Evolutionary conservation across 805 yeast genomes (phyloP).

Genomic region (Spathaspora passalidarum): DNA sequence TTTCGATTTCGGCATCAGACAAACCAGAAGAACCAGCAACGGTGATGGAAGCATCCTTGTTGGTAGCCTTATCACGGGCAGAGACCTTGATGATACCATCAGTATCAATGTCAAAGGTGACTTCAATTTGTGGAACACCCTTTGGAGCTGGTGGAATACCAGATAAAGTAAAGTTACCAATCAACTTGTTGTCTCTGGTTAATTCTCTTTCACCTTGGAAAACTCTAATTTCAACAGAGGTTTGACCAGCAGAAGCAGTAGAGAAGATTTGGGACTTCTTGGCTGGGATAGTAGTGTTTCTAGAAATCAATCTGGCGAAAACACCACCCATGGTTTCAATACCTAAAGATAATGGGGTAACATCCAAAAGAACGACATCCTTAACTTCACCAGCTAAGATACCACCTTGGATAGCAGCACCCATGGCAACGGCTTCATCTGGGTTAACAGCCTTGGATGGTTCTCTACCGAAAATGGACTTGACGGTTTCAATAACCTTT

Average conservation of each 20-base stretch:
- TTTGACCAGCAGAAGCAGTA: constrained; percentile 94
- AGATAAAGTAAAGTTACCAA: constrained; percentile 92
- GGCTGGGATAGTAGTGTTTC: constrained; percentile 96
- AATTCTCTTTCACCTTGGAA: constrained; percentile 99
- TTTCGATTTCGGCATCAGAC: constrained; percentile 84
- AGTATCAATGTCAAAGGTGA: constrained; percentile 93
- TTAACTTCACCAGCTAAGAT: constrained; percentile 92
- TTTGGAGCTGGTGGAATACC: constrained; percentile 96
- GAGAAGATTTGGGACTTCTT: constrained; percentile 96
- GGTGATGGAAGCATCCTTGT: constrained; percentile 91
- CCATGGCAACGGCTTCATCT: constrained; percentile 91
- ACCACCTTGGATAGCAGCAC: constrained; percentile 98
- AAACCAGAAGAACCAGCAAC: constrained; percentile 96
- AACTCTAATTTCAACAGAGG: constrained; percentile 94
- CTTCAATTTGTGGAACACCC: constrained; percentile 94
- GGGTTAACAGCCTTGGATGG: constrained; percentile 94
- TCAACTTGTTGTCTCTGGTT: constrained; percentile 95
- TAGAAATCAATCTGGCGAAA: constrained; percentile 84
- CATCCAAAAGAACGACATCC: constrained; percentile 86
- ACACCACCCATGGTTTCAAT: constrained; percentile 98
- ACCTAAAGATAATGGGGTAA: constrained; percentile 88
- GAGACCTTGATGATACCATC: constrained; percentile 96
- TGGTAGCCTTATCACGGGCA: constrained; percentile 90
- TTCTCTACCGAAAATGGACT: constrained; percentile 71
- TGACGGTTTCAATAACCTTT: constrained; percentile 75